phyloP scores from a whole-genome alignment of 1,284 basidiomycete genomes.

The Microbotryomycetes sp. region DNA sequence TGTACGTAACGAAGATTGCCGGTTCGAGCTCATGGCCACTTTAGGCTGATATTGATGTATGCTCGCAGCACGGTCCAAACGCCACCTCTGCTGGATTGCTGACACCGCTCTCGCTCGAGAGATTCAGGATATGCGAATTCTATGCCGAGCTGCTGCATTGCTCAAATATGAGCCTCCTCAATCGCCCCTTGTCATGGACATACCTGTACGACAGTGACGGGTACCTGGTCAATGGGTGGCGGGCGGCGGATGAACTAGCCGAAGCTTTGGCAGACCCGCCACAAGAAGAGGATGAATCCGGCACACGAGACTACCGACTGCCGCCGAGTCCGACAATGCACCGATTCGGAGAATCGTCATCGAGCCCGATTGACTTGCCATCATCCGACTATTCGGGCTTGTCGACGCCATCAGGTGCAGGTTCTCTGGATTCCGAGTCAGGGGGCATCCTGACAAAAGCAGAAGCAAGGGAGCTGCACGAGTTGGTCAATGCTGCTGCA shows the following conservation, averaged over 20 bases:
- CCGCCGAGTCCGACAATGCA: not conserved
- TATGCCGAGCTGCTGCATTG: constrained; percentile 96
- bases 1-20: constrained; percentile 48
- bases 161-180: constrained; percentile 95
- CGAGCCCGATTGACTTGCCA: constrained; percentile 9
- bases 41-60: not conserved
- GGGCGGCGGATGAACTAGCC: constrained; percentile 24
- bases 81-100: constrained; percentile 51
- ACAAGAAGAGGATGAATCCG: not conserved
- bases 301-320: not conserved
- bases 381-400: constrained; percentile 8
- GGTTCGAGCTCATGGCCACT: not conserved
- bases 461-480: constrained; percentile 18
- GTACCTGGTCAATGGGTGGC: constrained; percentile 22
- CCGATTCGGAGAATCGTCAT: constrained; percentile 3
- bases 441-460: constrained; percentile 19
- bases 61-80: constrained; percentile 20
- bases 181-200: constrained; percentile 51
- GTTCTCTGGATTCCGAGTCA: constrained; percentile 26
- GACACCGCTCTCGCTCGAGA: constrained; percentile 82
- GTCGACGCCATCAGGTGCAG: constrained; percentile 19
- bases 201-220: constrained; percentile 21
- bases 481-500: constrained; percentile 56
- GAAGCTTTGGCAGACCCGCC: constrained; percentile 18
- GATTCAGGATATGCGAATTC: constrained; percentile 94